These are phyloP conservation scores for Lactarius quietus DNA, from an alignment of 768 basidiomycete species.

Conservation along the genomic window DNA sequence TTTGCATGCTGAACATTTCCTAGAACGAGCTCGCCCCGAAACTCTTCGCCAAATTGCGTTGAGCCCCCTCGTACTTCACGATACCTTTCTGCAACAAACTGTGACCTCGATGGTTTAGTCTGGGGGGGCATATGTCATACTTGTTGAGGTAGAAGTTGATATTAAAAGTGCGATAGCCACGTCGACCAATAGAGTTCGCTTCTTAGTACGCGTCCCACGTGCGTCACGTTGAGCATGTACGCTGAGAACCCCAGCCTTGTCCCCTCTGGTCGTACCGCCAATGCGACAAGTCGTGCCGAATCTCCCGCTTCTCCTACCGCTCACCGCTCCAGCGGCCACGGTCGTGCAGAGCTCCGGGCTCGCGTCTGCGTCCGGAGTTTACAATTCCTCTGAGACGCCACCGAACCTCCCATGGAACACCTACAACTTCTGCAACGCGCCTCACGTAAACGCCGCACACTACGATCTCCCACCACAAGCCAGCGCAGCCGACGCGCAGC, in stretches of 20 bases:
- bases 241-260: not conserved
- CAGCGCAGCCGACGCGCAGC: slow-evolving; percentile 29
- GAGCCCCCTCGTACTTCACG: slow-evolving; percentile 17
- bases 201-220: slow-evolving; percentile 2
- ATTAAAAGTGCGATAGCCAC: slow-evolving; percentile 1
- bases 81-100: not conserved
- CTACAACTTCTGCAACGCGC: slow-evolving; percentile 53
- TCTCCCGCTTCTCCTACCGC: not conserved
- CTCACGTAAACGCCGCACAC: slow-evolving; percentile 41
- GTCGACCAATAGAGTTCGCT: slow-evolving; percentile 4
- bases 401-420: slow-evolving; percentile 43
- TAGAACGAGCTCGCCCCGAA: slow-evolving; percentile 67
- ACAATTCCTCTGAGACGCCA: slow-evolving; percentile 45
- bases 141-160: slow-evolving; percentile 1
- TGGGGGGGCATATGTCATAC: not conserved
- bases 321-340: not conserved
- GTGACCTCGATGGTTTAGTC: not conserved
- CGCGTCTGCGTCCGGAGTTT: slow-evolving; percentile 36
- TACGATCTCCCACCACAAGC: slow-evolving; percentile 34
- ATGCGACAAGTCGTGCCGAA: not conserved
- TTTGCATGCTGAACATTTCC: slow-evolving; percentile 14
- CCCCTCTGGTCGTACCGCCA: too few relatives aligned
- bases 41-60: slow-evolving; percentile 75
- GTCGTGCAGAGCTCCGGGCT: not conserved
- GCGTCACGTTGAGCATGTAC: not conserved